These are phyloP conservation scores for Fusarium cicatricum DNA, from an alignment of 2,329 filamentous ascomycete genomes.

Conservation along the genomic window DNA sequence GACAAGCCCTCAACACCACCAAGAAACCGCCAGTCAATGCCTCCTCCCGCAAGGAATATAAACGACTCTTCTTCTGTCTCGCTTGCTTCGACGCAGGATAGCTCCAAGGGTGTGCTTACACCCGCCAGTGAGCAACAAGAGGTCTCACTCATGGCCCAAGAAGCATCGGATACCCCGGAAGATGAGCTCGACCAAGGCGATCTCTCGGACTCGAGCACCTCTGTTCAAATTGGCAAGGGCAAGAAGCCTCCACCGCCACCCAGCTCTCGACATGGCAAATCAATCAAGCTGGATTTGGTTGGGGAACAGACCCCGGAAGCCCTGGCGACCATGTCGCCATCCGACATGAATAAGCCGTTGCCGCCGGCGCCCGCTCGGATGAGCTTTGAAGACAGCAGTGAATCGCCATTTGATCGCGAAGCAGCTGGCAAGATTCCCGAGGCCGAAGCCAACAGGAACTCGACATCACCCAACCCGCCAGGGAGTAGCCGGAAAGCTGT, in stretches of 20 bases:
- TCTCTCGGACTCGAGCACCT: conserved; percentile 43
- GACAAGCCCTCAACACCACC: conserved; percentile 12
- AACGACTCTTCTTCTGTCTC: conserved; percentile 30
- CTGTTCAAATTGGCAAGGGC: conserved; percentile 40
- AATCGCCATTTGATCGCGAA: conserved; percentile 63
- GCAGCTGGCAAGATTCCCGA: conserved; percentile 62
- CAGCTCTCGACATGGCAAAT: conserved; percentile 80
- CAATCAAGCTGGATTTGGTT: conserved; percentile 64
- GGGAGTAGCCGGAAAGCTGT: conserved; percentile 52
- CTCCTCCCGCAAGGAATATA: conserved; percentile 6
- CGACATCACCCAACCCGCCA: conserved; percentile 45
- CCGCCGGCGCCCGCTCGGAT: conserved; percentile 61
- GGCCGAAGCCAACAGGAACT: conserved; percentile 43
- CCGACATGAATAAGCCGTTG: conserved; percentile 61
- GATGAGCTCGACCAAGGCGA: conserved; percentile 33
- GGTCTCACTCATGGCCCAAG: conserved; percentile 33
- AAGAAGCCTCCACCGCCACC: conserved; percentile 76
- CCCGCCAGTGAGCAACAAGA: conserved; percentile 28
- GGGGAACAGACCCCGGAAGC: conserved; percentile 38
- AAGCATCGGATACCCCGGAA: conserved; percentile 33
- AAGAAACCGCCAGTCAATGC: conserved; percentile 18
- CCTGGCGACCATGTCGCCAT: conserved; percentile 28
- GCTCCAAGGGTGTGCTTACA: conserved; percentile 11
- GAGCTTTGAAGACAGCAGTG: conserved; percentile 56
- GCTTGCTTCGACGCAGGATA: conserved; percentile 27